Conservation (phyloP, 257 asterid species). For the Agastache rugosa region DNA sequence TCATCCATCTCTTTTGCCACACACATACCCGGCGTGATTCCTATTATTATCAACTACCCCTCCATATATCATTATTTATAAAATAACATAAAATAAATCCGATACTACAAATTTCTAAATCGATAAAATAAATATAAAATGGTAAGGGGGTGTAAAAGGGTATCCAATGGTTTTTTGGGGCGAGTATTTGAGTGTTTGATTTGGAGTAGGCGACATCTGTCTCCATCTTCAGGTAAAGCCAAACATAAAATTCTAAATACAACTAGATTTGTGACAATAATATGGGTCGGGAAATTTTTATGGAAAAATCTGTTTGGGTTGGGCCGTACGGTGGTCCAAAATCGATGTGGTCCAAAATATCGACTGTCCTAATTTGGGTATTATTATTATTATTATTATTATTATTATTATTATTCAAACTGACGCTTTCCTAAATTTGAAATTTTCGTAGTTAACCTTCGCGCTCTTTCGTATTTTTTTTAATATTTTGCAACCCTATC, state of each 20-base stretch:
- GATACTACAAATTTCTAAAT: neutral
- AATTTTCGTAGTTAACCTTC: neutral
- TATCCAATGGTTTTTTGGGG: conserved; percentile 36
- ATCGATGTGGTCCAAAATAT: conserved; percentile 42
- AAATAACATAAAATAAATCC: neutral
- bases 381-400: too few relatives aligned
- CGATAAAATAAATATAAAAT: neutral
- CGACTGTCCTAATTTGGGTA: conserved; percentile 18
- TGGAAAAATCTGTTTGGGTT: conserved; percentile 15
- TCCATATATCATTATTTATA: neutral
- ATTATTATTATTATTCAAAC: neutral
- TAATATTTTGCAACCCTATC: too few relatives aligned
- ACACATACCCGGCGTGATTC: conserved; percentile 57
- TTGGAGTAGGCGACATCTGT: conserved; percentile 29
- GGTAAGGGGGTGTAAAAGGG: conserved; percentile 10
- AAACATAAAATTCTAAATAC: conserved; percentile 35
- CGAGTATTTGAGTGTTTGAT: neutral
- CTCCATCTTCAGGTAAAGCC: conserved; percentile 51
- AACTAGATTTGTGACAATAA: conserved; percentile 23
- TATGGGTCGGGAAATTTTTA: neutral
- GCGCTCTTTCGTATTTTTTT: neutral
- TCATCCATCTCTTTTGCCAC: conserved; percentile 41
- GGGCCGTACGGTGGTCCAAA: conserved; percentile 49
- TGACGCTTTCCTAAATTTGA: neutral
- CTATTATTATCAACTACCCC: conserved; percentile 42